phyloP scores from a whole-genome alignment of 306 rosid species.

The Bauhinia variegata region DNA sequence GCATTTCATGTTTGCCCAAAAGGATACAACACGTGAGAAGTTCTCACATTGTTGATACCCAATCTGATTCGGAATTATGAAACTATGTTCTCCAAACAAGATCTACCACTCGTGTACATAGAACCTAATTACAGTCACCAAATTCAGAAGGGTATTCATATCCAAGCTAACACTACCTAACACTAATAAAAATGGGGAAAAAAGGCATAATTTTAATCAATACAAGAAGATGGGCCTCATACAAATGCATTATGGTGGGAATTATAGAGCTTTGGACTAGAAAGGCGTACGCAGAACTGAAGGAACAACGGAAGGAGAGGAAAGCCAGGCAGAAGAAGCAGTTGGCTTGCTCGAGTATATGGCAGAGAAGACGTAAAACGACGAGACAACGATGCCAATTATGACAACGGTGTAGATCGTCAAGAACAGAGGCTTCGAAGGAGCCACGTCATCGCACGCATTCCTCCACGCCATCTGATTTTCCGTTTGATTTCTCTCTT shows the following conservation, averaged over 20 bases:
- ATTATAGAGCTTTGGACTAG: conserved; percentile 1
- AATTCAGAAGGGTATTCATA: conserved; percentile 31
- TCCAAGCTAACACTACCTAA: conserved; percentile 15
- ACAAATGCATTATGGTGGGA: neutral
- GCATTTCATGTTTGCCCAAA: neutral
- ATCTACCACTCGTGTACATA: neutral
- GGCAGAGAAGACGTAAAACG: conserved; percentile 74
- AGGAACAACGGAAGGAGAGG: conserved; percentile 34
- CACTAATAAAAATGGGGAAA: neutral
- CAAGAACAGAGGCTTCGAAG: conserved; percentile 71
- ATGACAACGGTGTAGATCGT: conserved; percentile 65
- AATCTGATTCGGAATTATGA: neutral
- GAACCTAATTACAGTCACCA: neutral
- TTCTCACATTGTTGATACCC: neutral
- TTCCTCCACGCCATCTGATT: conserved; percentile 50
- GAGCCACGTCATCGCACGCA: conserved; percentile 53
- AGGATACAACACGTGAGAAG: neutral
- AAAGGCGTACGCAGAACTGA: conserved; percentile 47
- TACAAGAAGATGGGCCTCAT: neutral
- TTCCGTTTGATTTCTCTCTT: neutral
- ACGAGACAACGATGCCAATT: conserved; percentile 64
- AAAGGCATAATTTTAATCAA: conserved; percentile 27
- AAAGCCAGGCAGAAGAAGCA: conserved; percentile 46
- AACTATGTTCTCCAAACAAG: neutral
- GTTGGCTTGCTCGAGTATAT: conserved; percentile 57